A percentile compares a stretch with the other conserved stretches of the same genome.
Conservation (phyloP, 768 basidiomycete genomes). For the Boletus vermiculosoides region DNA sequence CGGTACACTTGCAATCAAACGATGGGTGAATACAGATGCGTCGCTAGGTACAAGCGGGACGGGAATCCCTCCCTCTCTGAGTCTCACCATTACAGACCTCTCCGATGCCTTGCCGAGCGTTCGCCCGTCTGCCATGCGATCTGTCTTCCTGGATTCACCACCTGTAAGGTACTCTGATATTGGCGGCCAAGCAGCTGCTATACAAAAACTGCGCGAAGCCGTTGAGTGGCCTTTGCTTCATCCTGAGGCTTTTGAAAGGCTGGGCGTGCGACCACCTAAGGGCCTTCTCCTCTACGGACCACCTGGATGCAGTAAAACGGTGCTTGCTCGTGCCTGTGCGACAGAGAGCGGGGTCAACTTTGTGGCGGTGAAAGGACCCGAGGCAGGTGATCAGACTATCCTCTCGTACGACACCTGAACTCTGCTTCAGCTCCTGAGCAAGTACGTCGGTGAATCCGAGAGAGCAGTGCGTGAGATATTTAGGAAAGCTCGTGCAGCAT, state of each 20-base stretch:
- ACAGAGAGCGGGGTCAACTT: slow-evolving; percentile 95
- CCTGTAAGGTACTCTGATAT: slow-evolving; percentile 84
- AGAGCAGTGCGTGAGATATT: slow-evolving; percentile 93
- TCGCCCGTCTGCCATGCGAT: slow-evolving; percentile 92
- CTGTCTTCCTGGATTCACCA: slow-evolving; percentile 85
- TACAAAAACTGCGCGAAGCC: slow-evolving; percentile 84
- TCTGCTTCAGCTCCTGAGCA: slow-evolving; percentile 77
- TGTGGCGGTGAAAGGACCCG: slow-evolving; percentile 95
- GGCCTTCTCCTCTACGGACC: slow-evolving; percentile 93
- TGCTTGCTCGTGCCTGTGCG: slow-evolving; percentile 89
- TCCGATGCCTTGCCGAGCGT: slow-evolving; percentile 69
- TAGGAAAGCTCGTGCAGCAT: slow-evolving; percentile 88
- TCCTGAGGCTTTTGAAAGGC: slow-evolving; percentile 78
- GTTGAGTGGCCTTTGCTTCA: slow-evolving; percentile 95
- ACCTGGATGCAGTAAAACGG: slow-evolving; percentile 96
- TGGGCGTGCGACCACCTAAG: slow-evolving; percentile 86
- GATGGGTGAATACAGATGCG: slow-evolving; percentile 49
- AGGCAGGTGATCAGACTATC: slow-evolving; percentile 50
- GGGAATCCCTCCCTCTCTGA: slow-evolving; percentile 28
- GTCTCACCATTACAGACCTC: slow-evolving; percentile 62
- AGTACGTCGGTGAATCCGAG: slow-evolving; percentile 98
- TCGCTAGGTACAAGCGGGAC: slow-evolving; percentile 7
- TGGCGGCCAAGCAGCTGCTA: slow-evolving; percentile 79
- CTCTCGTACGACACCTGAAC: not conserved
- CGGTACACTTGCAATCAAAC: slow-evolving; percentile 88